Conservation (phyloP, 306 rosid species). For the Albizia julibrissin region DNA sequence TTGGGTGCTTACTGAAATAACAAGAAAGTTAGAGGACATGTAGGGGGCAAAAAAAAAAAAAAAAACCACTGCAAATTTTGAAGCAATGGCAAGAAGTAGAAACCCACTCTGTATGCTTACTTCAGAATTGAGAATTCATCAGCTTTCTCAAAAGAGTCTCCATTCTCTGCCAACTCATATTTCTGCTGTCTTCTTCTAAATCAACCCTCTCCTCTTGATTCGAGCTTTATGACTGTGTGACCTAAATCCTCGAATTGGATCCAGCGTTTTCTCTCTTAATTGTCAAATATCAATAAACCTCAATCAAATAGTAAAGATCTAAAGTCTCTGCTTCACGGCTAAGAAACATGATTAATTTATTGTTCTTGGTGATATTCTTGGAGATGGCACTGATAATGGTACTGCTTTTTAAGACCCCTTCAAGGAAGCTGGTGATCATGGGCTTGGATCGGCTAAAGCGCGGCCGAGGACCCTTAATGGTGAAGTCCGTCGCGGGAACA, state of each 20-base stretch:
- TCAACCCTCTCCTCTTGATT: background rate
- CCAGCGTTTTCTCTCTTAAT: slow-evolving; percentile 5
- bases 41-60: background rate
- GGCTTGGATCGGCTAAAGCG: slow-evolving; percentile 81
- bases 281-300: background rate
- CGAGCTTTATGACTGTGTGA: slow-evolving; percentile 31
- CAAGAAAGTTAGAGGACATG: slow-evolving; percentile 14
- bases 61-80: slow-evolving; percentile 8
- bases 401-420: slow-evolving; percentile 77
- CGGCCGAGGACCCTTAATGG: slow-evolving; percentile 81
- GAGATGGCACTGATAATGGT: slow-evolving; percentile 61
- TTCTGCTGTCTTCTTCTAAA: background rate
- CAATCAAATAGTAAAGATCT: slow-evolving; percentile 25
- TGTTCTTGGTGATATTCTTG: slow-evolving; percentile 58
- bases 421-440: slow-evolving; percentile 74
- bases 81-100: background rate
- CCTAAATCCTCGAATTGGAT: slow-evolving; percentile 8
- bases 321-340: slow-evolving; percentile 2
- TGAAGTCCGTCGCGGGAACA: slow-evolving; percentile 74
- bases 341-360: slow-evolving; percentile 61
- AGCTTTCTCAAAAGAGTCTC: background rate
- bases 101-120: background rate
- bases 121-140: background rate
- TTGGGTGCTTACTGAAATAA: background rate
- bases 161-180: slow-evolving; percentile 18